Percentiles rank a stretch among this genome's conserved stretches.
Conservation (phyloP, 2,329 filamentous ascomycete species). For the Coleophoma crateriformis region DNA sequence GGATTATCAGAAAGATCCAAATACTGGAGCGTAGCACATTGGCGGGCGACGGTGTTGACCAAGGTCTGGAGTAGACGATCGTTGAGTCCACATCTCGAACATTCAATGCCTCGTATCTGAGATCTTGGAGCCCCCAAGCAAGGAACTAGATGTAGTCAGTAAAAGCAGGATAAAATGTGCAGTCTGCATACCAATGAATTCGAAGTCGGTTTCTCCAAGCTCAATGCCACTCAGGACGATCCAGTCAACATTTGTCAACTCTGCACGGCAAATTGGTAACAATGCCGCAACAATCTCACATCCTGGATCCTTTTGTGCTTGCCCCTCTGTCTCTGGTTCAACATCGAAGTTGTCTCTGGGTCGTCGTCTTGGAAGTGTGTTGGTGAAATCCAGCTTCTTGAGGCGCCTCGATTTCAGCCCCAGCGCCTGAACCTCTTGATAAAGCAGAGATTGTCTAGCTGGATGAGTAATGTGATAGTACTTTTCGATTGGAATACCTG, state of each 20-base stretch:
- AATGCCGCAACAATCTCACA: slow-evolving; percentile 67
- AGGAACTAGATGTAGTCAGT: slow-evolving; percentile 44
- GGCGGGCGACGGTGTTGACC: slow-evolving; percentile 56
- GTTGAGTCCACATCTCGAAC: slow-evolving; percentile 56
- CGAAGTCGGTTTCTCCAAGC: slow-evolving; percentile 65
- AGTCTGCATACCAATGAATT: slow-evolving; percentile 32
- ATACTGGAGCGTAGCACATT: slow-evolving; percentile 61
- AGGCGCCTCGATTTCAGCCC: slow-evolving; percentile 60
- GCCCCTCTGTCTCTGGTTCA: slow-evolving; percentile 34
- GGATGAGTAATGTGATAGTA: slow-evolving; percentile 26
- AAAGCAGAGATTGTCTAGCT: slow-evolving; percentile 43
- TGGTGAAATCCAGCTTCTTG: slow-evolving; percentile 59
- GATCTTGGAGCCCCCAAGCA: slow-evolving; percentile 49
- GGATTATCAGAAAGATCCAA: slow-evolving; percentile 63
- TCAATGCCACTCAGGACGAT: slow-evolving; percentile 62
- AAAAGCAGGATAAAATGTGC: not conserved
- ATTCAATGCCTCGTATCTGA: slow-evolving; percentile 61
- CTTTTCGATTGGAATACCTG: slow-evolving; percentile 26
- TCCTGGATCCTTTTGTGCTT: slow-evolving; percentile 48
- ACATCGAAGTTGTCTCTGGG: slow-evolving; percentile 33
- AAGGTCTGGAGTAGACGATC: slow-evolving; percentile 55
- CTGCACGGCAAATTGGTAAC: slow-evolving; percentile 60
- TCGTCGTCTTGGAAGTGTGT: slow-evolving; percentile 50
- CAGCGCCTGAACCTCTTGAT: slow-evolving; percentile 63
- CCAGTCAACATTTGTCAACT: slow-evolving; percentile 67